Base-by-base conservation (phyloP, 805 yeast genomes). In the Sungouiozyma ichnusensis region DNA sequence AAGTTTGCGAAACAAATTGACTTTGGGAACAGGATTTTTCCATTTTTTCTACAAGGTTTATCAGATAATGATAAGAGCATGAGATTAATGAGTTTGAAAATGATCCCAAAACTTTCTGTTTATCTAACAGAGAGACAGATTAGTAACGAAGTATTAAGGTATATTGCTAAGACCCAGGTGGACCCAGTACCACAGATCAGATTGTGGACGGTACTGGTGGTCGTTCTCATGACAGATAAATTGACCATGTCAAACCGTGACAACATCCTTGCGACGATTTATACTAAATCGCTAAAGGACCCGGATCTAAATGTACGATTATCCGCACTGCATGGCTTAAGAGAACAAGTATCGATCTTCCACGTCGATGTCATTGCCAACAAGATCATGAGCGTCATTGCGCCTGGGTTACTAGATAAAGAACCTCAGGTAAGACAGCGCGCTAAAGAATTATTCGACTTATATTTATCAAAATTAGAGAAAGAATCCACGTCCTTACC, bases 181-280 rank as follows among this genome's bases (percentile, higher is more conserved):
- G 65, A 60, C 36, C 35, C 48, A 3, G 59, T 55, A 29, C 45
- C 47, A 2, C 58, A 55, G 17, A 54, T 60, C 5, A 48, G 65
- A 27, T 53, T 55, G 11, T 53, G 60, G 58, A 60, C 65, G 3
- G 45, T 60, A n/a, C 40, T 58, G 3, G 48, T 55, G 2, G 49
- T 57, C 4, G 49, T 57, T 1, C 47, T 45, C 20, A 51, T 59
- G 2, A 48, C 60, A 1, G 46, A 49, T n/a, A 43, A 53, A 18
- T 48, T 63, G 3, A 64, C 67, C 1, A 44, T 54, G 7, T 47
- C 51, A 15, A 59, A 52, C 31, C 71, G 88, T 44, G 70, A 85
- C 8, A 79, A 77, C 17, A 95, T 92, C 2, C 65, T 92, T 38
- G 78, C 86, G 2, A 86, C 96, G 1, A 97, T 97, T 0, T 81